phyloP scores from a whole-genome alignment of 1,139 yeast species.

The Candida sp. region DNA sequence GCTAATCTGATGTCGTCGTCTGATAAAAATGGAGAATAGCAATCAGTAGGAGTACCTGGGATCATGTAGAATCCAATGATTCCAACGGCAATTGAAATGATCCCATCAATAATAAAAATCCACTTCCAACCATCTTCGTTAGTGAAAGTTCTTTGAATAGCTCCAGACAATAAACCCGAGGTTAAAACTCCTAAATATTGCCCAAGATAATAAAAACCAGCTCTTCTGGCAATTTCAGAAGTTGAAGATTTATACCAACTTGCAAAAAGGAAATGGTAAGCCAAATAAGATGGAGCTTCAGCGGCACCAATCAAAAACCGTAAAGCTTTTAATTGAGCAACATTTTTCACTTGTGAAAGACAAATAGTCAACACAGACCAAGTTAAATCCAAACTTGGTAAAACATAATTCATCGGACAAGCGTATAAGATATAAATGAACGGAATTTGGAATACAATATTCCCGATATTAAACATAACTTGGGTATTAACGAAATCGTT shows the following conservation, averaged over 20 bases:
- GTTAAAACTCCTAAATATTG: constrained; percentile 60
- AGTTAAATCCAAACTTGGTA: constrained; percentile 56
- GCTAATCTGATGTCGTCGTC: constrained; percentile 68
- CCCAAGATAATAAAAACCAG: constrained; percentile 59
- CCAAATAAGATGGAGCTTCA: constrained; percentile 60
- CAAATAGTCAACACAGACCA: constrained; percentile 69
- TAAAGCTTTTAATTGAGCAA: constrained; percentile 50
- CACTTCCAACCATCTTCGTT: constrained; percentile 64
- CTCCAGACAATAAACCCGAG: constrained; percentile 64
- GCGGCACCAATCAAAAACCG: constrained; percentile 62
- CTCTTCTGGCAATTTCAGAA: constrained; percentile 57
- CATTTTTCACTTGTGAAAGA: constrained; percentile 43
- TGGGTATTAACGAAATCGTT: constrained; percentile 63
- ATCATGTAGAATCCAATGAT: constrained; percentile 56
- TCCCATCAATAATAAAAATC: constrained; percentile 68
- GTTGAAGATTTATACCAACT: constrained; percentile 52
- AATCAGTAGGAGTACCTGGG: constrained; percentile 69
- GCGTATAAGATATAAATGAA: constrained; percentile 43
- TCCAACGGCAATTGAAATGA: constrained; percentile 59
- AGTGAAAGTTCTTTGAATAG: constrained; percentile 46
- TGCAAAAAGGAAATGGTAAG: constrained; percentile 60
- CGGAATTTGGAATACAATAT: constrained; percentile 54
- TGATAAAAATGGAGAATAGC: constrained; percentile 52
- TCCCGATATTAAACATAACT: constrained; percentile 56
- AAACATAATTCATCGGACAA: constrained; percentile 51